Evolutionary conservation across 768 basidiomycete species (phyloP), one percentile per base, ranked within the genome.

Genomic region (Leccinum boreale): DNA sequence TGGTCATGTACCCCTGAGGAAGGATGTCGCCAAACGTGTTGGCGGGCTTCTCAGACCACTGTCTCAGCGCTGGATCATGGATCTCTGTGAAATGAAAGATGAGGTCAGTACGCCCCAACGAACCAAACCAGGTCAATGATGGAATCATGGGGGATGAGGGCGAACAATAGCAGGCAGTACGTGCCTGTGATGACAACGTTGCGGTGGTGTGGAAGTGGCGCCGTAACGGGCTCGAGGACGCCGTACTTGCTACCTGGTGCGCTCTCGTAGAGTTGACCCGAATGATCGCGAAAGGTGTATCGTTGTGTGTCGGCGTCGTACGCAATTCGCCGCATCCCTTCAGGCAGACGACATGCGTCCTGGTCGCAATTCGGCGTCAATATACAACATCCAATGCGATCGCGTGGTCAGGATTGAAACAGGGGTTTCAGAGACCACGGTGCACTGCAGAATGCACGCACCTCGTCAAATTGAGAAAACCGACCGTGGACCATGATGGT

Each of bases 301-400:
- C 73, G 69, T n/a, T 73, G 65, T 0, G 78, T 75, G 54, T 85
- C 84, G 0, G 81, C 75, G 59, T 85, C 84, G 55, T 85, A 85
- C 2, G 70, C 79, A 11, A 82, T 72, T 6, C 84, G 75, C 52
- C 72, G 75, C 64, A 84, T 72, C 28, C 82, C 83, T 29, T 73
- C 74, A 8, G 72, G 72, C 36, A 73, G 73, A 44, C 72, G 72
- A 51, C 56, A 61, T 59, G 67, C 15, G 54, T 77, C 79, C 76
- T 78, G 50, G 50, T 56, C 35, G n/a, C 36, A 56, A 49, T 9
- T 58, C 50, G 49, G 47, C 11, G 45, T 59, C 19, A 59, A 45
- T 49, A n/a, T 4, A 6, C 11, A 21, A 39, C 17, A 39, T 39
- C 3, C 15, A 15, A 23, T 31, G 46, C 46, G 45, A 21, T 51